A percentile compares a stretch with the other conserved stretches of the same genome.
phyloP scores from a whole-genome alignment of 495 filamentous ascomycete species.

The Daldinia loculata region DNA sequence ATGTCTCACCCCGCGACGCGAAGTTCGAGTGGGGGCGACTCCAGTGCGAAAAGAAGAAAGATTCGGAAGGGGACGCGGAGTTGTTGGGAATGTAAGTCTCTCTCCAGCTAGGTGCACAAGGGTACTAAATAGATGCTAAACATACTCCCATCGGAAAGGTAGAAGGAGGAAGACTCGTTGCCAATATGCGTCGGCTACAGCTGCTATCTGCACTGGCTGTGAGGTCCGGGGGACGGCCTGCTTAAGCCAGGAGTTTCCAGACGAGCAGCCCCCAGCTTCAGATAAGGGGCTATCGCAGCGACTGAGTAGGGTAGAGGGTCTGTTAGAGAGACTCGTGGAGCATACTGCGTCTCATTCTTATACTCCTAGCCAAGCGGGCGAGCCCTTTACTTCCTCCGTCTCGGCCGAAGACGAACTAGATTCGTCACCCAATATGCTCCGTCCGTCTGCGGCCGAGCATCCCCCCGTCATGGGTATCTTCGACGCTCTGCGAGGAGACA shows the following conservation, averaged over 20 bases:
- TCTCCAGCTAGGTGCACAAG: background rate
- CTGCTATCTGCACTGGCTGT: constrained; percentile 57
- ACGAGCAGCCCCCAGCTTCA: constrained; percentile 48
- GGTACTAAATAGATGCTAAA: constrained; percentile 16
- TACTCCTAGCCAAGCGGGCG: constrained; percentile 30
- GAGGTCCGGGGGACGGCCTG: constrained; percentile 56
- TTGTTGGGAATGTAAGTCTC: constrained; percentile 63
- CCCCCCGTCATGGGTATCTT: constrained; percentile 31
- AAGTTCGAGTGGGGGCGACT: constrained; percentile 9
- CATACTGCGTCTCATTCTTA: constrained; percentile 50
- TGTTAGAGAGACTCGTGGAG: constrained; percentile 57
- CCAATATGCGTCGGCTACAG: constrained; percentile 51
- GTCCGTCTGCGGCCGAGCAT: constrained; percentile 31
- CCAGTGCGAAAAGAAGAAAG: constrained; percentile 52
- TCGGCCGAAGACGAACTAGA: constrained; percentile 45
- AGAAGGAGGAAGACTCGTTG: constrained; percentile 59
- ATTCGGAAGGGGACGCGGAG: constrained; percentile 65
- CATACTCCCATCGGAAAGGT: constrained; percentile 39
- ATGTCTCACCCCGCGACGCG: constrained; percentile 28
- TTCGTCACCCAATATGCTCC: constrained; percentile 30
- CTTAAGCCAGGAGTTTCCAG: constrained; percentile 60
- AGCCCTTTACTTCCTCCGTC: constrained; percentile 44
- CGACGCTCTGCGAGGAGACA: constrained; percentile 38
- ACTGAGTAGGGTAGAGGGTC: constrained; percentile 55
- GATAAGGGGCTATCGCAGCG: constrained; percentile 54